A percentile compares a stretch with the other conserved stretches of the same genome.
phyloP scores from a whole-genome alignment of 768 basidiomycete genomes.

The Xerocomellus chrysenteron region DNA sequence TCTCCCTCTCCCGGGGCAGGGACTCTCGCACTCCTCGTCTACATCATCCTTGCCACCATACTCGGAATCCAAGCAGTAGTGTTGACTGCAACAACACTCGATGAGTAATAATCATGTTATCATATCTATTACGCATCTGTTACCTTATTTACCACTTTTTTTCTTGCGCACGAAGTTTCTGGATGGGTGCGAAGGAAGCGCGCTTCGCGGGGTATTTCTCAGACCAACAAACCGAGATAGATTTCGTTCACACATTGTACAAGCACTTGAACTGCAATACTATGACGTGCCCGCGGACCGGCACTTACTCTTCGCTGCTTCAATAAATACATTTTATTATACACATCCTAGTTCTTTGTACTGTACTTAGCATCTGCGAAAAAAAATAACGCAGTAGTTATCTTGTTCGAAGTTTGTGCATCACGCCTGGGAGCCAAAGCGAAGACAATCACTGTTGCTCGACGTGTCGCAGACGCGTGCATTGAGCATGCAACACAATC shows the following conservation, averaged over 20 bases:
- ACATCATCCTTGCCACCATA: conserved; percentile 47
- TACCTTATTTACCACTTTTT: conserved; percentile 19
- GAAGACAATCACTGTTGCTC: too few species aligned
- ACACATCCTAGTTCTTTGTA: too few species aligned
- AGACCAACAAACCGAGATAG: conserved; percentile 11
- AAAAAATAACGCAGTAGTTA: too few species aligned
- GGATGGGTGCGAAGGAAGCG: background rate
- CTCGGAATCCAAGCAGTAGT: conserved; percentile 28
- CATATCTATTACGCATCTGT: conserved; percentile 25
- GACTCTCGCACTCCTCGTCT: conserved; percentile 36
- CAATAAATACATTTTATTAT: too few species aligned
- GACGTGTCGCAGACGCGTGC: too few species aligned
- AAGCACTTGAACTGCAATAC: background rate
- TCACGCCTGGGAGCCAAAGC: too few species aligned
- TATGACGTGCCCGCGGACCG: too few species aligned
- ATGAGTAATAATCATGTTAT: conserved; percentile 5
- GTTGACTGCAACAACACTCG: background rate
- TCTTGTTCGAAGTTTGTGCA: too few species aligned
- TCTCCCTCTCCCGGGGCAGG: conserved; percentile 4
- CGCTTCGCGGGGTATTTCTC: background rate
- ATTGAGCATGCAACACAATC: too few species aligned
- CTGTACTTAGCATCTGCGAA: too few species aligned
- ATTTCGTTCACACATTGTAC: conserved; percentile 23
- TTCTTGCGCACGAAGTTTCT: background rate
- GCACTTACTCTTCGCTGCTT: too few species aligned